Percentiles rank a stretch among this genome's conserved stretches.
Evolutionary conservation across 2,329 filamentous ascomycete species (phyloP).

Genomic region (Bipolaris cookei): DNA sequence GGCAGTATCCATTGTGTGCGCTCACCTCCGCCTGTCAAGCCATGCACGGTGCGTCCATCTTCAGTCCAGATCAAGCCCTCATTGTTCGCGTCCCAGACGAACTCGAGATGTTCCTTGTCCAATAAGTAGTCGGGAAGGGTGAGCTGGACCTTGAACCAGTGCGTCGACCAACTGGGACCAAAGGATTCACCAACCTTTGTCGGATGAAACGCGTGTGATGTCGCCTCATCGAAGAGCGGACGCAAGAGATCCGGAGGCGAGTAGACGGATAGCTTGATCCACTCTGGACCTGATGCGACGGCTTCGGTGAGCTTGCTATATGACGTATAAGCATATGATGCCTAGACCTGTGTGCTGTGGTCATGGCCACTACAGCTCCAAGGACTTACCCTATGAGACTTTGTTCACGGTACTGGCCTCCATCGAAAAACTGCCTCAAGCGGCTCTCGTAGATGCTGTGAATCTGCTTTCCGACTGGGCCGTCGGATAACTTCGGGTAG

Average conservation of each 20-base stretch:
- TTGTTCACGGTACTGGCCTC: constrained; percentile 72
- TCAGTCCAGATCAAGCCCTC: constrained; percentile 95
- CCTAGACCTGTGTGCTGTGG: neutral
- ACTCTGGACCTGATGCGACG: constrained; percentile 68
- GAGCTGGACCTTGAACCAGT: constrained; percentile 90
- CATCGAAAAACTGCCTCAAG: constrained; percentile 78
- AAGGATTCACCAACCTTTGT: constrained; percentile 80
- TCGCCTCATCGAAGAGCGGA: constrained; percentile 86
- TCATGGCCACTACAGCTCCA: neutral
- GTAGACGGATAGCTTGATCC: constrained; percentile 87
- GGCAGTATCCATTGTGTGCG: constrained; percentile 91
- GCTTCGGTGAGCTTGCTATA: constrained; percentile 75
- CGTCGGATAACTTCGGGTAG: constrained; percentile 45
- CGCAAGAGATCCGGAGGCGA: constrained; percentile 78
- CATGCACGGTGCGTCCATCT: constrained; percentile 88
- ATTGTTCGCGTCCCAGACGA: constrained; percentile 94
- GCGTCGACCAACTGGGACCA: constrained; percentile 94
- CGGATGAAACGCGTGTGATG: constrained; percentile 74
- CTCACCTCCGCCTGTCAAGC: constrained; percentile 87
- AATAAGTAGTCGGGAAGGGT: constrained; percentile 75
- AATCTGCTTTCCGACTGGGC: constrained; percentile 62
- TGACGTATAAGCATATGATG: constrained; percentile 20
- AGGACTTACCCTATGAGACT: constrained; percentile 72
- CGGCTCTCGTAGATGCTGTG: constrained; percentile 83
- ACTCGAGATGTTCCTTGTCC: constrained; percentile 83